These are phyloP conservation scores for Fusarium udum DNA, from an alignment of 2,329 filamentous ascomycete species.

Conservation along the genomic window DNA sequence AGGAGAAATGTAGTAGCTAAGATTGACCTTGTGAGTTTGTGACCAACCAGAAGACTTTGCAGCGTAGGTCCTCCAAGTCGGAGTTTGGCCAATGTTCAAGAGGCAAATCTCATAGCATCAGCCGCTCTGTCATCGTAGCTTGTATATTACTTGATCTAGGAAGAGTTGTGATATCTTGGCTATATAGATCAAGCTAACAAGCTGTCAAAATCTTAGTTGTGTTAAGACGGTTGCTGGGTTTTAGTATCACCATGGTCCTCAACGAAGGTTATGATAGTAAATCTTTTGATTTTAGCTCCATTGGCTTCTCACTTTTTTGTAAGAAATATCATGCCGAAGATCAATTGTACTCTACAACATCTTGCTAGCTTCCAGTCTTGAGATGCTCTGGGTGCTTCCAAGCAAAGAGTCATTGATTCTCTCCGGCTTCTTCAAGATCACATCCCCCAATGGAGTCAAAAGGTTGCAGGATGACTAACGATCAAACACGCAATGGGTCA, in stretches of 20 bases:
- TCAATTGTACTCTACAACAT: accelerated
- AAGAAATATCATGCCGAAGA: accelerated
- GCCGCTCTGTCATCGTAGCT: neutral
- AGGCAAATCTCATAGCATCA: neutral
- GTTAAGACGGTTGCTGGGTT: neutral
- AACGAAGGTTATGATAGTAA: accelerated
- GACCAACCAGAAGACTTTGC: too few relatives aligned
- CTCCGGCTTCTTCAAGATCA: slow-evolving; percentile 49
- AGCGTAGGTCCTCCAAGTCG: neutral
- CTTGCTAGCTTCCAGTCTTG: accelerated
- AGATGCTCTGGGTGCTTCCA: accelerated
- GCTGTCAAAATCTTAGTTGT: neutral
- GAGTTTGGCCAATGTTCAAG: neutral
- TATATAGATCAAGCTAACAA: too few relatives aligned
- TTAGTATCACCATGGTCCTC: too few relatives aligned
- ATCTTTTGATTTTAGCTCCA: neutral
- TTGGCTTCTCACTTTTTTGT: accelerated
- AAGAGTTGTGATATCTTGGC: accelerated
- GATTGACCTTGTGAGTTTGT: too few relatives aligned
- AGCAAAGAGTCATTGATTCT: neutral
- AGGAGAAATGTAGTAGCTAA: neutral
- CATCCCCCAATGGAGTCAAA: neutral
- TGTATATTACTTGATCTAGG: neutral
- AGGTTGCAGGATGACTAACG: neutral
- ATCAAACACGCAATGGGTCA: neutral